Evolutionary conservation across 352 stramenopile species (phyloP).

Genomic region (Lagenidium giganteum): DNA sequence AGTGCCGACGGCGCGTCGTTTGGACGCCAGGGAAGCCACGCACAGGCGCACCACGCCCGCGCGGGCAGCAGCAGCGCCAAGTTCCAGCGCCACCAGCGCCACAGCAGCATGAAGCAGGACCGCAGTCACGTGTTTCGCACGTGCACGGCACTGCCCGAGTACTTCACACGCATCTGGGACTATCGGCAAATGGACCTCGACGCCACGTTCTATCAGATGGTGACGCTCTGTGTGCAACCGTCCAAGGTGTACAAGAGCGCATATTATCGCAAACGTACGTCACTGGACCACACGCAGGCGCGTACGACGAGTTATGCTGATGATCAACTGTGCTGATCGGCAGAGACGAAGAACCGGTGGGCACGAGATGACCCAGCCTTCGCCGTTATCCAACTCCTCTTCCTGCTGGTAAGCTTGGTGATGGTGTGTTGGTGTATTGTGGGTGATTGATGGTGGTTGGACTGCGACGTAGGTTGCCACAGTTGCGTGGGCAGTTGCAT

Average conservation of each 20-base stretch:
- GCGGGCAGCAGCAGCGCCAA: background rate
- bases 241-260: conserved; percentile 86
- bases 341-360: conserved; percentile 99
- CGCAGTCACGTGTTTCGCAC: conserved; percentile 73
- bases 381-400: conserved; percentile 92
- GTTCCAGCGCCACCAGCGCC: background rate
- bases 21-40: too few relatives aligned
- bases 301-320: background rate
- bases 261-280: conserved; percentile 71
- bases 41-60: too few relatives aligned
- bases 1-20: too few relatives aligned
- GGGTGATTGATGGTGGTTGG: background rate
- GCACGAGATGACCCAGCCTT: conserved; percentile 97
- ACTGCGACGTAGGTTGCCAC: conserved; percentile 33
- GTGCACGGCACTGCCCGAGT: conserved; percentile 74
- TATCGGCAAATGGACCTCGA: conserved; percentile 88
- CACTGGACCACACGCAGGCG: background rate
- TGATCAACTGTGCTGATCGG: conserved; percentile 4
- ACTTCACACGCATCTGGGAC: conserved; percentile 75
- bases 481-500: conserved; percentile 75
- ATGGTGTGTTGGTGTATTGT: conserved; percentile 1
- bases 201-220: conserved; percentile 87
- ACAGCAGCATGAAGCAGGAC: background rate
- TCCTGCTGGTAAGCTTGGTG: conserved; percentile 68
- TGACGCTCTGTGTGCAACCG: conserved; percentile 79